Evolutionary conservation across 352 stramenopile species (phyloP).

Genomic region (Aphanomyces euteiches): DNA sequence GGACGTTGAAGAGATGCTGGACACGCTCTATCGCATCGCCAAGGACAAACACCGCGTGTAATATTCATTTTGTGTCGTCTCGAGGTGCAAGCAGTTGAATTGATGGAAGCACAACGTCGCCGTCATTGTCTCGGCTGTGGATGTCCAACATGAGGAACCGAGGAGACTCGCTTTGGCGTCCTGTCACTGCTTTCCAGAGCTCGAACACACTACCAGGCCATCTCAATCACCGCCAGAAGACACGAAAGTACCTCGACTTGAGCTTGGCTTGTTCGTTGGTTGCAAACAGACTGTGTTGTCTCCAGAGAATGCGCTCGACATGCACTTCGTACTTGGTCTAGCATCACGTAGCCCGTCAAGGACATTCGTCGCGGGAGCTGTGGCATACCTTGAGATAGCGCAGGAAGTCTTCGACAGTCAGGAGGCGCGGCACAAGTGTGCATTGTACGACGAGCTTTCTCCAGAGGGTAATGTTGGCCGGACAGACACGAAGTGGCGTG

Average conservation of each 20-base stretch:
- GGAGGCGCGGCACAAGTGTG: conserved; percentile 32
- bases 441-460: conserved; percentile 37
- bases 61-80: not conserved
- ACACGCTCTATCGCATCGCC: conserved; percentile 73
- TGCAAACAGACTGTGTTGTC: not conserved
- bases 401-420: conserved; percentile 32
- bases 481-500: conserved; percentile 33
- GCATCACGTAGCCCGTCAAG: not conserved
- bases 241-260: conserved; percentile 24
- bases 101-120: conserved; percentile 42
- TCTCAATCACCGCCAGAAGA: conserved; percentile 4
- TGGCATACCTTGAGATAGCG: conserved; percentile 40
- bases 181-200: conserved; percentile 15
- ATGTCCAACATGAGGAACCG: conserved; percentile 39
- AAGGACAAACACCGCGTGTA: conserved; percentile 34
- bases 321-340: conserved; percentile 23
- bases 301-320: conserved; percentile 18
- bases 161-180: not conserved
- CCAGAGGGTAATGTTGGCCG: conserved; percentile 36
- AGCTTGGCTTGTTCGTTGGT: not conserved
- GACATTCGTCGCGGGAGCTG: not conserved
- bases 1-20: conserved; percentile 82
- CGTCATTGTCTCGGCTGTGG: conserved; percentile 32
- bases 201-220: conserved; percentile 14
- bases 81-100: conserved; percentile 29